Conservation (phyloP, 2,329 filamentous ascomycete genomes). For the Periconia digitata region DNA sequence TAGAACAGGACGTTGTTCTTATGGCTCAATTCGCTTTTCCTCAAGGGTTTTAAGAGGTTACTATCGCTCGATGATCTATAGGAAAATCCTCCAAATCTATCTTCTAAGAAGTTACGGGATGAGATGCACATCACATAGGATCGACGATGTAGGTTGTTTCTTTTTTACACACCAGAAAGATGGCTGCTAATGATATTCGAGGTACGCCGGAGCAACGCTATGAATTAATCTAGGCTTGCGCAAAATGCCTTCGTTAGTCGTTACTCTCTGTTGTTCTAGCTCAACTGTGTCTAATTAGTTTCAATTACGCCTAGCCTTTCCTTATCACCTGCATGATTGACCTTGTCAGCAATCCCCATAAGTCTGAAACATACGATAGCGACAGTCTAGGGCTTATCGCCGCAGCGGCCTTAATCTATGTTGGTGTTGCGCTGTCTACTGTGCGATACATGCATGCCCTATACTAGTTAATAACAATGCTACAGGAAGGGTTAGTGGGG, state of each 20-base stretch:
- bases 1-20: conserved; percentile 5
- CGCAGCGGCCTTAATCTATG: conserved; percentile 11
- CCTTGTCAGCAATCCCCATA: conserved; percentile 3
- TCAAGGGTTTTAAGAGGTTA: conserved; percentile 6
- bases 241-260: conserved; percentile 8
- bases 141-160: conserved; percentile 5
- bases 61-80: conserved; percentile 8
- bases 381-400: conserved; percentile 7
- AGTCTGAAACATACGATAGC: conserved; percentile 2
- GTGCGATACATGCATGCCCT: conserved; percentile 10
- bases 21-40: conserved; percentile 5
- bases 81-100: conserved; percentile 8
- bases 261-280: conserved; percentile 6
- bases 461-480: conserved; percentile 8
- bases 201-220: conserved; percentile 6
- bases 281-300: conserved; percentile 4
- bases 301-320: conserved; percentile 7
- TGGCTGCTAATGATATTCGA: conserved; percentile 2
- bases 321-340: conserved; percentile 7
- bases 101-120: conserved; percentile 7
- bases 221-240: conserved; percentile 6
- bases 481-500: conserved; percentile 7
- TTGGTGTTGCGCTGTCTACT: conserved; percentile 7
- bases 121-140: conserved; percentile 7
- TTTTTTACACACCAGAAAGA: conserved; percentile 3